These are phyloP conservation scores for Verticillium alfalfae DNA, from an alignment of 2,329 filamentous ascomycete genomes.

Conservation along the genomic window DNA sequence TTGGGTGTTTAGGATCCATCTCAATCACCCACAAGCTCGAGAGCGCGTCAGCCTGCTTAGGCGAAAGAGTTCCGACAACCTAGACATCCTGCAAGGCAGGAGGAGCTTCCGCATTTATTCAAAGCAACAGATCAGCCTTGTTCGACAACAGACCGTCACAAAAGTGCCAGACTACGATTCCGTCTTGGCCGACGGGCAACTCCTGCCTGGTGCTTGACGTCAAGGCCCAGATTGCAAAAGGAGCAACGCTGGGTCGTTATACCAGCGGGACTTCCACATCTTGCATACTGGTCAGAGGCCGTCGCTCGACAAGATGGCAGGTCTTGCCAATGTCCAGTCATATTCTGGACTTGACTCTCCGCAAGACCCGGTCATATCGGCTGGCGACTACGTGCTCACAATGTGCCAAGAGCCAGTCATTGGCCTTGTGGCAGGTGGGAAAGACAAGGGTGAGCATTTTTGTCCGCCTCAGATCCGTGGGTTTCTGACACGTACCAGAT, in stretches of 20 bases:
- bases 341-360: background rate
- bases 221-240: too few species aligned
- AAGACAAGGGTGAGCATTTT: background rate
- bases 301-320: background rate
- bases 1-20: too few species aligned
- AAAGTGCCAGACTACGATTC: too few species aligned
- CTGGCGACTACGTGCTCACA: background rate
- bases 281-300: background rate
- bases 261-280: background rate
- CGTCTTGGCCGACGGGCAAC: too few species aligned
- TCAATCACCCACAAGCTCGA: background rate
- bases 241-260: too few species aligned
- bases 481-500: conserved; percentile 36
- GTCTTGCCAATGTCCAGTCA: background rate
- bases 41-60: too few species aligned
- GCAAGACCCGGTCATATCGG: background rate
- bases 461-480: background rate
- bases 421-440: background rate
- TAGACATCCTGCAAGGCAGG: too few species aligned
- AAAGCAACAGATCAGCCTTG: too few species aligned
- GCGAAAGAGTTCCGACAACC: too few species aligned
- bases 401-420: background rate
- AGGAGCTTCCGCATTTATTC: too few species aligned
- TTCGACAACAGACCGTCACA: too few species aligned
- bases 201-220: too few species aligned